Conservation (phyloP, 768 basidiomycete genomes). For the Mycena indigotica region DNA sequence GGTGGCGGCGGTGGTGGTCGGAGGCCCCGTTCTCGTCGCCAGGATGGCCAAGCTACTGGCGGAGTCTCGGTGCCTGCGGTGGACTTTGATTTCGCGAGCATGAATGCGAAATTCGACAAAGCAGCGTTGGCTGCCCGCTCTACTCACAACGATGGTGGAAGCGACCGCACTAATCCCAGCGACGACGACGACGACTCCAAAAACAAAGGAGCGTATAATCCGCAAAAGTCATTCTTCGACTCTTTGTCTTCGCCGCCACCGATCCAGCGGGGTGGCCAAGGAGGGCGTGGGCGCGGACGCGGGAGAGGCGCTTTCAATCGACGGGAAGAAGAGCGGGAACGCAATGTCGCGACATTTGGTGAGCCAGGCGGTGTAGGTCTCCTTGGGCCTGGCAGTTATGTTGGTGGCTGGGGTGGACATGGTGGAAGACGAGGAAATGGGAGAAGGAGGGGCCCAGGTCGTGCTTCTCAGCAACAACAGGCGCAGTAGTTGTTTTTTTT, state of each 20-base stretch:
- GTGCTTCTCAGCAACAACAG: not conserved
- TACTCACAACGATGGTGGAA: conserved; percentile 24
- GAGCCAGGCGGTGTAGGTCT: conserved; percentile 80
- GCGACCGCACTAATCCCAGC: conserved; percentile 30
- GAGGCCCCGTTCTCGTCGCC: conserved; percentile 12
- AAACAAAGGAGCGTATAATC: conserved; percentile 66
- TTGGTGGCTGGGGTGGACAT: conserved; percentile 77
- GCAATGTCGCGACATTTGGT: conserved; percentile 85
- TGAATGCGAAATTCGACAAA: conserved; percentile 84
- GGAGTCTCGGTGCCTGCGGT: conserved; percentile 52
- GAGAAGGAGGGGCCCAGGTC: conserved; percentile 24
- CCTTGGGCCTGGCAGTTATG: conserved; percentile 77
- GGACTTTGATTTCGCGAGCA: conserved; percentile 81
- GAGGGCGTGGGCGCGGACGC: conserved; percentile 44
- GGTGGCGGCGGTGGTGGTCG: conserved; percentile 10
- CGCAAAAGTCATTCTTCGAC: conserved; percentile 81
- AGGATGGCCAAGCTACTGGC: not conserved
- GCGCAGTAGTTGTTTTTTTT: not conserved
- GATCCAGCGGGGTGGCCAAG: conserved; percentile 38
- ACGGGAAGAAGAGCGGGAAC: conserved; percentile 81
- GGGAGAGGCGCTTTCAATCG: conserved; percentile 62
- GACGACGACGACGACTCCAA: conserved; percentile 41
- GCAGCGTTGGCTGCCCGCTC: conserved; percentile 46
- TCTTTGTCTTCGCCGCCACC: conserved; percentile 51
- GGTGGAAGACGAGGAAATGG: conserved; percentile 48